Evolutionary conservation across 179 eudicot genomes (phyloP).

Genomic region (Sideroxylon spinosum): DNA sequence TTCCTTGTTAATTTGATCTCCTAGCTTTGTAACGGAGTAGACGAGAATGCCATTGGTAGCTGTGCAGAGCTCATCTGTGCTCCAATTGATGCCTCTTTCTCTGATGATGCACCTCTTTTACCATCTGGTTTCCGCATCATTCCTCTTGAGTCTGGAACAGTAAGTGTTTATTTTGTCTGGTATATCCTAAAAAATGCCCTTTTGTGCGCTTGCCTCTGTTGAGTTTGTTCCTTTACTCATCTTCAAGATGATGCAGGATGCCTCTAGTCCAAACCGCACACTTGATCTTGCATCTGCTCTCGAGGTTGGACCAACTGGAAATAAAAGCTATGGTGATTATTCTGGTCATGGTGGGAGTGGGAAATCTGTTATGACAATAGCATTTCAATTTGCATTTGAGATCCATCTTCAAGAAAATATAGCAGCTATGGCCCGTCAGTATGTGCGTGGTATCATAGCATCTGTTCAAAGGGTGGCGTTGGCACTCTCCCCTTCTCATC

Average conservation of each 20-base stretch:
- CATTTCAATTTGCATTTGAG: constrained; percentile 89
- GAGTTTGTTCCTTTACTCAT: neutral
- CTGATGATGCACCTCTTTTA: constrained; percentile 88
- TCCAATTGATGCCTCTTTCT: constrained; percentile 90
- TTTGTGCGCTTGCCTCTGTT: neutral
- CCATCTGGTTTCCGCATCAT: constrained; percentile 94
- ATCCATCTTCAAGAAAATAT: constrained; percentile 82
- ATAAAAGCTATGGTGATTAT: constrained; percentile 36
- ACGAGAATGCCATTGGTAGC: constrained; percentile 82
- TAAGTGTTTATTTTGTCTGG: constrained; percentile 16
- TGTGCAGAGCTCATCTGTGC: constrained; percentile 90
- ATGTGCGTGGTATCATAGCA: constrained; percentile 71
- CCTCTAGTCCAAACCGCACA: constrained; percentile 80
- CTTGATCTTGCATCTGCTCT: constrained; percentile 95
- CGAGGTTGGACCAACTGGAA: constrained; percentile 64
- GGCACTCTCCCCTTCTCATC: constrained; percentile 66
- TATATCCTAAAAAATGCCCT: neutral
- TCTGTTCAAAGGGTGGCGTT: constrained; percentile 90
- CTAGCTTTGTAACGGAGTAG: constrained; percentile 88
- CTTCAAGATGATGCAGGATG: constrained; percentile 42
- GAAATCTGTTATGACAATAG: constrained; percentile 86
- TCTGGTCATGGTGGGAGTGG: constrained; percentile 35
- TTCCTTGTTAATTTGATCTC: constrained; percentile 4
- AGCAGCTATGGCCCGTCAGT: constrained; percentile 86
- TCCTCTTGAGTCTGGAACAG: constrained; percentile 75